Percentiles rank a stretch among this genome's conserved stretches.
Conservation (phyloP, 2,329 filamentous ascomycete genomes). For the Aspergillus novofumigatus region DNA sequence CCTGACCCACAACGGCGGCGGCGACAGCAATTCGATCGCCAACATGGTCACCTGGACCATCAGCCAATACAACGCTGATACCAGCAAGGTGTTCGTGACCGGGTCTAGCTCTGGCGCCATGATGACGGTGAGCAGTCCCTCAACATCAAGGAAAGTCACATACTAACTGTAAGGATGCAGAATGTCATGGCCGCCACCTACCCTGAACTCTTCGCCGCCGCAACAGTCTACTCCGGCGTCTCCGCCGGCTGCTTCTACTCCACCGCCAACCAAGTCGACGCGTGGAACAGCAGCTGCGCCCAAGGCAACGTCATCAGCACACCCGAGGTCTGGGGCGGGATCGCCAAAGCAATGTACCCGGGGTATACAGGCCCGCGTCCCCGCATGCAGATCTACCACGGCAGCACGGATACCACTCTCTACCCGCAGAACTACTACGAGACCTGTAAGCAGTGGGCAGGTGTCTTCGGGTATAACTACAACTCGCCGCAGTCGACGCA, state of each 20-base stretch:
- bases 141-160: too few relatives aligned
- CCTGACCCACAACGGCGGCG: conserved; percentile 33
- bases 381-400: conserved; percentile 57
- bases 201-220: conserved; percentile 21
- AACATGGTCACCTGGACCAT: conserved; percentile 38
- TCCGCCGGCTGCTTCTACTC: conserved; percentile 21
- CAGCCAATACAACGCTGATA: conserved; percentile 29
- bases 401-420: conserved; percentile 49
- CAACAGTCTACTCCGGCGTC: conserved; percentile 15
- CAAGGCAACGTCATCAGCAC: conserved; percentile 16
- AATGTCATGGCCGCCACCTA: conserved; percentile 21
- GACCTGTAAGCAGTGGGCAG: conserved; percentile 55
- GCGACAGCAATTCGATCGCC: conserved; percentile 39
- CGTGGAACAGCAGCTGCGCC: conserved; percentile 23
- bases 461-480: conserved; percentile 41
- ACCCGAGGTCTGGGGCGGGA: conserved; percentile 16
- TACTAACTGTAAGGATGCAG: conserved; percentile 10
- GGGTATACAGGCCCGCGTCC: conserved; percentile 46
- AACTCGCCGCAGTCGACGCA: conserved; percentile 10
- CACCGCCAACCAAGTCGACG: conserved; percentile 10
- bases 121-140: conserved; percentile 21
- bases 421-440: conserved; percentile 54
- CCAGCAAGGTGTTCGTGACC: conserved; percentile 20
- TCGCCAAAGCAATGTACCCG: conserved; percentile 21
- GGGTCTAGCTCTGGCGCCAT: conserved; percentile 17